Evolutionary conservation across 306 rosid species (phyloP).

Genomic region (Quercus robur): DNA sequence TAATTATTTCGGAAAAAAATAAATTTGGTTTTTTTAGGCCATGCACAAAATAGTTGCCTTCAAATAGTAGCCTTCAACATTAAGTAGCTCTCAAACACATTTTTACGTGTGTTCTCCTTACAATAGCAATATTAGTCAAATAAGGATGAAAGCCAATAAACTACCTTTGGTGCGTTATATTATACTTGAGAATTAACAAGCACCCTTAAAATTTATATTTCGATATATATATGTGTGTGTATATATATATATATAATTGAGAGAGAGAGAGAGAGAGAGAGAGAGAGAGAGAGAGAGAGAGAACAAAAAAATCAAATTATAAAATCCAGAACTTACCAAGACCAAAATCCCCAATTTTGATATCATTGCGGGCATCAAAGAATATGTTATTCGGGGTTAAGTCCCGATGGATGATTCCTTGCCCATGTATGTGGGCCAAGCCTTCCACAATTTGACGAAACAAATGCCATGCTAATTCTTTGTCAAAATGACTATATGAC

Average conservation of each 20-base stretch:
- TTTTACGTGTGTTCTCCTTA: background rate
- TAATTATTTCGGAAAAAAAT: no score
- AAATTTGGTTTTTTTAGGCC: no score
- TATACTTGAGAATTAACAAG: background rate
- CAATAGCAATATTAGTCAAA: background rate
- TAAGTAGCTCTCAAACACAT: background rate
- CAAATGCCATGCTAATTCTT: slow-evolving; percentile 82
- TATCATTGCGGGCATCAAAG: slow-evolving; percentile 95
- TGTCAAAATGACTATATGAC: slow-evolving; percentile 70
- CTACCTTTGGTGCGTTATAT: background rate
- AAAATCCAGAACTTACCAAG: slow-evolving; percentile 64
- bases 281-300: background rate
- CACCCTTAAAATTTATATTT: background rate
- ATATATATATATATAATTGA: background rate
- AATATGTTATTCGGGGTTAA: slow-evolving; percentile 91
- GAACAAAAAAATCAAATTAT: slow-evolving; percentile 1
- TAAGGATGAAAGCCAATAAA: background rate
- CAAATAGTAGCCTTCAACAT: background rate
- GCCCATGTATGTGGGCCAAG: slow-evolving; percentile 92
- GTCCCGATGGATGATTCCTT: slow-evolving; percentile 97
- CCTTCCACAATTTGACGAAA: slow-evolving; percentile 99
- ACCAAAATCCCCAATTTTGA: slow-evolving; percentile 98
- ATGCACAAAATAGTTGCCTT: background rate
- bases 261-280: background rate
- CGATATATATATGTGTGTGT: background rate